Evolutionary conservation across 768 basidiomycete genomes (phyloP).

Genomic region (Pleurotus ostreatus): DNA sequence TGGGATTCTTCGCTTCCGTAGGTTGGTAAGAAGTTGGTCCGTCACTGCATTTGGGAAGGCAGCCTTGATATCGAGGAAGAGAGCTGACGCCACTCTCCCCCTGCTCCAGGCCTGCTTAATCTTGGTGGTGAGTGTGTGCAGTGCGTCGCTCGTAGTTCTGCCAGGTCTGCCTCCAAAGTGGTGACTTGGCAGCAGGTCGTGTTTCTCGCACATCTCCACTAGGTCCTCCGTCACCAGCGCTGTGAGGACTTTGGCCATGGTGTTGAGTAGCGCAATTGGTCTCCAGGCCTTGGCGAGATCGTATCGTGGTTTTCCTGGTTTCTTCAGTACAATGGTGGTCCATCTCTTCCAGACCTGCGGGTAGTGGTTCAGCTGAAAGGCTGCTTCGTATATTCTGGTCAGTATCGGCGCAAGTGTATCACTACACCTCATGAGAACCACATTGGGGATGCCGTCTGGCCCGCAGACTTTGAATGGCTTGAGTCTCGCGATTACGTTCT

Average conservation of each 20-base stretch:
- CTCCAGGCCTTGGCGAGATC: background rate
- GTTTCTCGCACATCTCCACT: too few relatives aligned
- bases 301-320: background rate
- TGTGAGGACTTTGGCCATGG: background rate
- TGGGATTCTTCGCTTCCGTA: background rate
- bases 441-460: background rate
- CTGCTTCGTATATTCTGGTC: background rate
- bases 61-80: constrained; percentile 39
- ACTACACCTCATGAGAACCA: background rate
- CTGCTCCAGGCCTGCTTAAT: constrained; percentile 34
- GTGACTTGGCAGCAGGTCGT: background rate
- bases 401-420: background rate
- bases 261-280: background rate
- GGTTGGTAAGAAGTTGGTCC: background rate
- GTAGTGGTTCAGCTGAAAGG: background rate
- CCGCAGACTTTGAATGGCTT: background rate
- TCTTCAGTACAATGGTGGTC: background rate
- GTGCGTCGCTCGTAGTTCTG: background rate
- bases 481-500: background rate
- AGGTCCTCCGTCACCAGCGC: background rate
- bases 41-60: constrained; percentile 32
- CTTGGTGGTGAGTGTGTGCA: constrained; percentile 19
- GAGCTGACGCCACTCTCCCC: constrained; percentile 25
- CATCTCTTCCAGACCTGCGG: background rate
- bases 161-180: background rate